These are phyloP conservation scores for Leccinum subgranulosum DNA, from an alignment of 768 basidiomycete genomes.

Conservation along the genomic window DNA sequence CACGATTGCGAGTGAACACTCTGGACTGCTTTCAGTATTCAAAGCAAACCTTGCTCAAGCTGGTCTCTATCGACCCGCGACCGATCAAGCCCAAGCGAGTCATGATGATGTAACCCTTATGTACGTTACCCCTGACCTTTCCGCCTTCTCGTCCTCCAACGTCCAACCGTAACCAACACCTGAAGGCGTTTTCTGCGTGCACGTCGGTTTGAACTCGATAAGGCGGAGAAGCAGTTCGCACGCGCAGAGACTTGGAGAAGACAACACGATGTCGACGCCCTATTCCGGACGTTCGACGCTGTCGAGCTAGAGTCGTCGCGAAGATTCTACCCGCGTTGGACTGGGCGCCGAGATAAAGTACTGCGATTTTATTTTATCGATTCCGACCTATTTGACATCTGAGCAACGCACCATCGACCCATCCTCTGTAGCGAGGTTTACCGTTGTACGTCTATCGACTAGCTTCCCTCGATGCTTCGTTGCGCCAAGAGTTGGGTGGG, in stretches of 20 bases:
- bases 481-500: slow-evolving; percentile 60
- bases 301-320: slow-evolving; percentile 59
- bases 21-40: slow-evolving; percentile 42
- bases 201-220: slow-evolving; percentile 56
- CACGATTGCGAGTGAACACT: neutral
- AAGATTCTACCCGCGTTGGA: slow-evolving; percentile 78
- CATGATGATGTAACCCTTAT: slow-evolving; percentile 67
- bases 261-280: slow-evolving; percentile 54
- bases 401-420: neutral
- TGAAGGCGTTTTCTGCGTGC: slow-evolving; percentile 82
- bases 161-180: neutral
- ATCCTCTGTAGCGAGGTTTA: slow-evolving; percentile 48
- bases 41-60: slow-evolving; percentile 47
- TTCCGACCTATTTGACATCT: neutral
- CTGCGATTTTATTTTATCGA: neutral
- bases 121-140: slow-evolving; percentile 37
- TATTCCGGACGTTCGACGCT: slow-evolving; percentile 56
- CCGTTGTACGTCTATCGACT: slow-evolving; percentile 78
- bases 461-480: slow-evolving; percentile 47
- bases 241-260: slow-evolving; percentile 67
- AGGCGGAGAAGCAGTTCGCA: slow-evolving; percentile 70
- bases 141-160: neutral
- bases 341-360: slow-evolving; percentile 74
- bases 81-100: slow-evolving; percentile 37
- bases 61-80: slow-evolving; percentile 47